Evolutionary conservation across 805 yeast genomes (phyloP), one percentile per base, ranked within the genome.

Genomic region (Candida dendrica): DNA sequence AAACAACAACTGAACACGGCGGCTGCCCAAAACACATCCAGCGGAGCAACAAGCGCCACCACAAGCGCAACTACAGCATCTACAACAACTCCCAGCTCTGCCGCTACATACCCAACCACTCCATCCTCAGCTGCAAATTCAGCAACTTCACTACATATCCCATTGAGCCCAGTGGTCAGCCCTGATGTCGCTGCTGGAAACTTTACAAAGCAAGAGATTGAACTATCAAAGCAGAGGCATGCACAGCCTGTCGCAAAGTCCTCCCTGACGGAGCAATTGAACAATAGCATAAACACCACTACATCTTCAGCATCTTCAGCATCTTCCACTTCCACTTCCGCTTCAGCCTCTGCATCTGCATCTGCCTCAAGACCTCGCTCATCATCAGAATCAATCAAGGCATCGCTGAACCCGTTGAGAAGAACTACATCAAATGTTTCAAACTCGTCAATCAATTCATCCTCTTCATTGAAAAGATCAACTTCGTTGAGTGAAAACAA

Each of bases 311-410:
- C n/a, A n/a, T n/a, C n/a, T n/a, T n/a, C n/a, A n/a, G n/a, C n/a
- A n/a, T n/a, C n/a, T n/a, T n/a, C n/a, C n/a, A n/a, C n/a, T n/a
- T n/a, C n/a, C n/a, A n/a, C n/a, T n/a, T n/a, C n/a, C n/a, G n/a
- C n/a, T n/a, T n/a, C n/a, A n/a, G n/a, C n/a, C n/a, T n/a, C n/a
- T n/a, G n/a, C n/a, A 6, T 45, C 51, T 14, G 51, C 59, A 3
- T 14, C 18, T 15, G 53, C 54, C 2, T 43, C 53, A 18, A 43
- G 59, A 42, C 59, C 56, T 6, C 47, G 60, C 8, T 43, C 60
- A 2, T 45, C 44, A 22, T 54, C 59, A 11, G 60, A 54, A 34
- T 44, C 56, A 14, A 27, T 26, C 3, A 48, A 44, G 13, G 6
- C 32, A 11, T 24, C 32, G 6, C 26, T 19, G 26, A 27, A 15